These are phyloP conservation scores for Mortierella sp. DNA, from an alignment of 371 early-diverging fungal species.

Conservation along the genomic window DNA sequence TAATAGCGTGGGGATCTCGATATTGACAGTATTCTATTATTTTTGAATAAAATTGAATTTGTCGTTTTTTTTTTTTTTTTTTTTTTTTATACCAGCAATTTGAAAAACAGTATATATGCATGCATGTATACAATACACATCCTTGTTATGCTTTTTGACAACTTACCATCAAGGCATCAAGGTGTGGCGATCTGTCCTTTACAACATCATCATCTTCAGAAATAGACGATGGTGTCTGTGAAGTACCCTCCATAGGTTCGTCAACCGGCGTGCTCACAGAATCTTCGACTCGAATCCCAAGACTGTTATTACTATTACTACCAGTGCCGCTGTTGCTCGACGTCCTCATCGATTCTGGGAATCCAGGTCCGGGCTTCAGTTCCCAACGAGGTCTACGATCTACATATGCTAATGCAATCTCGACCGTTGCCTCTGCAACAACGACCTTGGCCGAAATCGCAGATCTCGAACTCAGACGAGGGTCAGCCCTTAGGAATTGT, in stretches of 20 bases:
- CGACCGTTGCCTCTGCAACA: slow-evolving; percentile 30
- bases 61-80: too few species aligned
- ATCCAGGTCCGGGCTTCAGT: slow-evolving; percentile 39
- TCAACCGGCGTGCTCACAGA: slow-evolving; percentile 3
- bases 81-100: too few species aligned
- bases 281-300: background rate
- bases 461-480: slow-evolving; percentile 11
- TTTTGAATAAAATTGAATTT: background rate
- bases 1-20: slow-evolving; percentile 21
- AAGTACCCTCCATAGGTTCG: slow-evolving; percentile 5
- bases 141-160: background rate
- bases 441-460: slow-evolving; percentile 25
- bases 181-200: slow-evolving; percentile 24
- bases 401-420: slow-evolving; percentile 36
- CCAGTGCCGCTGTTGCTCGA: slow-evolving; percentile 5
- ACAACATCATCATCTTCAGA: slow-evolving; percentile 17
- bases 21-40: slow-evolving; percentile 32
- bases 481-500: slow-evolving; percentile 26
- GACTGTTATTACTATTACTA: background rate
- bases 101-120: too few species aligned
- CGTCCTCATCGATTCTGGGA: slow-evolving; percentile 28
- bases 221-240: slow-evolving; percentile 2
- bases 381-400: slow-evolving; percentile 37
- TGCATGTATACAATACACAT: too few species aligned
- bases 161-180: slow-evolving; percentile 33